Evolutionary conservation across 805 yeast species (phyloP), one percentile per base, ranked within the genome.

Genomic region (Nakazawaea ambrosiae): DNA sequence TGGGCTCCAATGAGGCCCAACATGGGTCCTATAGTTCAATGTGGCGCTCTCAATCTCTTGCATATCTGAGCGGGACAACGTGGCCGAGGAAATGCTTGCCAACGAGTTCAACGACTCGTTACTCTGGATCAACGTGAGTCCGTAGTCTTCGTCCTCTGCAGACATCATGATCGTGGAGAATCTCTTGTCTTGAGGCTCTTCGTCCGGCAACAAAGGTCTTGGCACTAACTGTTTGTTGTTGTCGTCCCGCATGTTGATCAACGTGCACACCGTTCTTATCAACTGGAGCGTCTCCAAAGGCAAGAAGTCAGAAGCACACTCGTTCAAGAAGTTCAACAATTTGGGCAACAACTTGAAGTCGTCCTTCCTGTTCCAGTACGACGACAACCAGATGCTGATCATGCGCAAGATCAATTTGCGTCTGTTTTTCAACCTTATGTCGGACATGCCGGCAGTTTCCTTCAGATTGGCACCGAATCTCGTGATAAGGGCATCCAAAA

Each of bases 321-420:
- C 95, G 54, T 83, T 84, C 51, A 85, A 79, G 52, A 87, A 82
- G 50, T 83, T 83, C 31, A 83, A 69, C 49, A 87, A 60, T 0
- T 86, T 80, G 10, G 92, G 75, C 32, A 88, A 60, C 27, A 79
- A 62, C 19, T 57, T 59, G 43, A 71, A 73, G 54, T 88, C 95
- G 15, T 50, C 51, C 30, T 69, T 66, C 33, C 72, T 74, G 45
- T 78, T 75, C 96, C 96, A 90, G 54, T 82, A 88, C 36, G 92
- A 80, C 56, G 87, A 95, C 56, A 90, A 61, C 98, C 98, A 90
- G 25, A 75, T 63, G 54, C 78, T 83, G 52, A 88, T 74, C 55
- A 81, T 67, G 45, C 73, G 75, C 46, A 81, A 75, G 27, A 87
- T 77, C 33, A 81, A 58, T 43, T 76, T 74, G 51, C 90, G 64